phyloP scores from a whole-genome alignment of 2,329 filamentous ascomycete genomes.

The Ascochyta rabiei region DNA sequence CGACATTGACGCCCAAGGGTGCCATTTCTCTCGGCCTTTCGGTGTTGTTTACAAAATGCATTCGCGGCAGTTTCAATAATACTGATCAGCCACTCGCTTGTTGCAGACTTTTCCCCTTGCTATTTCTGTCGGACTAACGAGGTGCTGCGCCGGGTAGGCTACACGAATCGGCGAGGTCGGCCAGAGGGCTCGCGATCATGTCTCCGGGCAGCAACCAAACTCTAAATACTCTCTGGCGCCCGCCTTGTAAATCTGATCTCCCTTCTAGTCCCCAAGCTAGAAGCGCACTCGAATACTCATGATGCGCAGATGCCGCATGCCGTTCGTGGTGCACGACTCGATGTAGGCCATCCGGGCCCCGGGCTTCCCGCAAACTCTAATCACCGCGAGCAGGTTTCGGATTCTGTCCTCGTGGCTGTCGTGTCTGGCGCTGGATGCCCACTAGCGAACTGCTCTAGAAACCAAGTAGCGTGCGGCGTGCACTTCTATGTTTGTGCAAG shows the following conservation, averaged over 20 bases:
- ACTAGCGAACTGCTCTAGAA: constrained; percentile 10
- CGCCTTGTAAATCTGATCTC: neutral
- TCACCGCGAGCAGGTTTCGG: constrained; percentile 30
- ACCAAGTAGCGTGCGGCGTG: constrained; percentile 6
- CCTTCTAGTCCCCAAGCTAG: constrained; percentile 24
- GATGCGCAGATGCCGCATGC: constrained; percentile 18
- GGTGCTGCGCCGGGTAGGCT: constrained; percentile 1
- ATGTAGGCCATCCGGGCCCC: constrained; percentile 7
- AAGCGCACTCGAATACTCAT: constrained; percentile 20
- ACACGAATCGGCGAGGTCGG: constrained; percentile 10
- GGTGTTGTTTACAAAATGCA: constrained; percentile 17
- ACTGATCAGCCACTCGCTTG: constrained; percentile 16
- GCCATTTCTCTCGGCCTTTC: constrained; percentile 10
- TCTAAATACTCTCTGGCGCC: neutral
- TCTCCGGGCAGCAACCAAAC: constrained; percentile 2
- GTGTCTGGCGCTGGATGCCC: constrained; percentile 1
- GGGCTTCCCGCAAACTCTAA: constrained; percentile 32
- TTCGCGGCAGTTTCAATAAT: constrained; percentile 1
- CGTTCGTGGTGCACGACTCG: constrained; percentile 4
- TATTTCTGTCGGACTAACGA: constrained; percentile 13
- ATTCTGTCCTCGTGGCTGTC: constrained; percentile 16
- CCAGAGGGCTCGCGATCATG: constrained; percentile 10
- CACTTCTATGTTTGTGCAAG: constrained; percentile 18
- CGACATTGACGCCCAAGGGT: constrained; percentile 13
- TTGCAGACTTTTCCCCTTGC: neutral